phyloP scores from a whole-genome alignment of 108 stramenopile species.

The Phaeodactylum tricornutum region DNA sequence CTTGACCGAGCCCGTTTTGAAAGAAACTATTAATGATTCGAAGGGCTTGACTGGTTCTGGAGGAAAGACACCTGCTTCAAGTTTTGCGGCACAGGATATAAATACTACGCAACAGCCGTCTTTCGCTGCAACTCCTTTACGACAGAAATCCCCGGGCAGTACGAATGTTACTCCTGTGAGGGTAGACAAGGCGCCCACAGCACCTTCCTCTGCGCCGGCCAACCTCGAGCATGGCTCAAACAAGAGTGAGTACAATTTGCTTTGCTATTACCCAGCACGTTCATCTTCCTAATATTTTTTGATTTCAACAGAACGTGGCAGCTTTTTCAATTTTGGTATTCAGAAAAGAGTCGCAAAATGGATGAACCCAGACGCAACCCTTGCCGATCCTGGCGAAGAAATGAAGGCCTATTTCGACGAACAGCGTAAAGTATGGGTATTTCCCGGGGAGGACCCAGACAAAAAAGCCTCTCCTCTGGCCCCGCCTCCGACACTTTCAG shows the following conservation, averaged over 20 bases:
- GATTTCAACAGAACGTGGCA: too few species aligned
- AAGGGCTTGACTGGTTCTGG: too few species aligned
- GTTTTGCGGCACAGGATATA: too few species aligned
- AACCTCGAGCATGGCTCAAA: conserved; percentile 1
- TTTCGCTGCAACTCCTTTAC: too few species aligned
- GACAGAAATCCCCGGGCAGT: too few species aligned
- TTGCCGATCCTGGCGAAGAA: conserved; percentile 48
- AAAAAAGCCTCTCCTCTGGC: conserved; percentile 59
- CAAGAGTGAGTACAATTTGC: too few species aligned
- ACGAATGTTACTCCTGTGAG: too few species aligned
- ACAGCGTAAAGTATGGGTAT: conserved; percentile 52
- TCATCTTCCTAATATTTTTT: conserved; percentile 1
- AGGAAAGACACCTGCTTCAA: too few species aligned
- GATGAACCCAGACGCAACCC: conserved; percentile 70
- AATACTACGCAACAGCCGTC: too few species aligned
- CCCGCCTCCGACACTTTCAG: conserved; percentile 60
- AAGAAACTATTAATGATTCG: too few species aligned
- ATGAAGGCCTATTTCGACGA: conserved; percentile 79
- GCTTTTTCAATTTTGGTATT: conserved; percentile 10
- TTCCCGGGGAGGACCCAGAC: conserved; percentile 73
- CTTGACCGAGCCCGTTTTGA: too few species aligned
- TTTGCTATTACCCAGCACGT: too few species aligned
- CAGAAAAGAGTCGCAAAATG: conserved; percentile 47
- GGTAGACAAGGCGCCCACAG: not conserved
- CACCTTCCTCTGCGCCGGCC: conserved; percentile 7